Conservation (phyloP, 208 protist species). For the Balamuthia mandrillaris region DNA sequence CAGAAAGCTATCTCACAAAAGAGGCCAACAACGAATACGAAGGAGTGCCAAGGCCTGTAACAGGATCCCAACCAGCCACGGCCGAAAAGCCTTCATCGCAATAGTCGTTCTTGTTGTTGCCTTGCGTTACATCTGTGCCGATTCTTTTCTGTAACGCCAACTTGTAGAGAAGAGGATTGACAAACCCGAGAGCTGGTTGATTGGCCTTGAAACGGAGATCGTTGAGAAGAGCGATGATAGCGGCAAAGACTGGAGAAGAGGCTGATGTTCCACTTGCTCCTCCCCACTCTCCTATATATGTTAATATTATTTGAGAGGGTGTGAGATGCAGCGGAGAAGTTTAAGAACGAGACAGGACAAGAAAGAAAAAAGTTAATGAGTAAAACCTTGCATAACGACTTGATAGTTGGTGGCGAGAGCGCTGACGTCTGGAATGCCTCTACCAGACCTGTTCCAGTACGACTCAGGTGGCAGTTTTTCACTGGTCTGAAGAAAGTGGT, state of each 20-base stretch:
- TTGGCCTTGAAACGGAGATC: conserved; percentile 30
- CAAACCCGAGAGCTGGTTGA: conserved; percentile 59
- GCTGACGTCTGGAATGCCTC: conserved; percentile 51
- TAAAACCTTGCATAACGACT: conserved; percentile 22
- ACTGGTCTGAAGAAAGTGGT: not conserved
- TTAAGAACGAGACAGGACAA: not conserved
- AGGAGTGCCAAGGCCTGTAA: too few species aligned
- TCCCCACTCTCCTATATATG: not conserved
- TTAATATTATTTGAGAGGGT: not conserved
- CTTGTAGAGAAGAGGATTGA: conserved; percentile 66
- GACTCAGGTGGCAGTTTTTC: too few species aligned
- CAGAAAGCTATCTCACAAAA: too few species aligned
- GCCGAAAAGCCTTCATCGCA: too few species aligned
- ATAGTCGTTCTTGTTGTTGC: conserved; percentile 23
- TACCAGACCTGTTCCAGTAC: conserved; percentile 15
- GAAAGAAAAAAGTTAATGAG: too few species aligned
- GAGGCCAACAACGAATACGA: too few species aligned
- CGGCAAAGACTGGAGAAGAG: conserved; percentile 51
- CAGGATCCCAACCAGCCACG: too few species aligned
- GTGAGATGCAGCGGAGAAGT: not conserved
- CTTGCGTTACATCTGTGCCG: not conserved
- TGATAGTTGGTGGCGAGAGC: conserved; percentile 31
- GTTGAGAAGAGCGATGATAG: conserved; percentile 61
- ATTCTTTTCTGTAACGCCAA: not conserved
- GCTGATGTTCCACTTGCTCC: conserved; percentile 54